These are phyloP conservation scores for Magnusiomyces ingens DNA, from an alignment of 1,139 yeast genomes.

Conservation along the genomic window DNA sequence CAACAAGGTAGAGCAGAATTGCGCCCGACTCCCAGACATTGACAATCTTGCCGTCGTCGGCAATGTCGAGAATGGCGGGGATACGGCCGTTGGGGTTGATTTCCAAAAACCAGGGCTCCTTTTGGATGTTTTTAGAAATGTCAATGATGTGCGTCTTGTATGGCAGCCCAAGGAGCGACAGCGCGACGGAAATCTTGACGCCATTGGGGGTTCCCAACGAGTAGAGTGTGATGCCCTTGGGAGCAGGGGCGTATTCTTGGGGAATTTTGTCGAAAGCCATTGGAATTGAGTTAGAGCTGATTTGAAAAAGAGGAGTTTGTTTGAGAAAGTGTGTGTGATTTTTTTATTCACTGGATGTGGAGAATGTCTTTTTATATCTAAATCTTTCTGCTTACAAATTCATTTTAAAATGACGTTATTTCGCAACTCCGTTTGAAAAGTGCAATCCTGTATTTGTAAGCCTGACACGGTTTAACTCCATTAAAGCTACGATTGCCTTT, in stretches of 20 bases:
- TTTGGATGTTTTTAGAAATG: constrained; percentile 39
- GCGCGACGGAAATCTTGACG: constrained; percentile 42
- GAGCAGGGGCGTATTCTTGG: constrained; percentile 10
- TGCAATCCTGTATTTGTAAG: no score
- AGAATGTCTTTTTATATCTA: no score
- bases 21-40: constrained; percentile 49
- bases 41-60: constrained; percentile 28
- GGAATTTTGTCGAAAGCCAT: constrained; percentile 7
- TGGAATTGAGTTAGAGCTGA: background rate
- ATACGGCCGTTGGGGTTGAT: constrained; percentile 59
- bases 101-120: constrained; percentile 47
- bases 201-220: constrained; percentile 54
- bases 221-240: constrained; percentile 35
- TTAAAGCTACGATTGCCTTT: no score
- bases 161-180: constrained; percentile 44
- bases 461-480: no score
- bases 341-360: no score
- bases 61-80: constrained; percentile 46
- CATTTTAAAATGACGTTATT: no score
- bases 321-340: no score
- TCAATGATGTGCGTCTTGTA: constrained; percentile 43
- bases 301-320: no score
- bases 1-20: constrained; percentile 49
- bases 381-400: no score
- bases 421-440: no score